phyloP scores from a whole-genome alignment of 805 yeast species.

The Monosporozyma siamensis region DNA sequence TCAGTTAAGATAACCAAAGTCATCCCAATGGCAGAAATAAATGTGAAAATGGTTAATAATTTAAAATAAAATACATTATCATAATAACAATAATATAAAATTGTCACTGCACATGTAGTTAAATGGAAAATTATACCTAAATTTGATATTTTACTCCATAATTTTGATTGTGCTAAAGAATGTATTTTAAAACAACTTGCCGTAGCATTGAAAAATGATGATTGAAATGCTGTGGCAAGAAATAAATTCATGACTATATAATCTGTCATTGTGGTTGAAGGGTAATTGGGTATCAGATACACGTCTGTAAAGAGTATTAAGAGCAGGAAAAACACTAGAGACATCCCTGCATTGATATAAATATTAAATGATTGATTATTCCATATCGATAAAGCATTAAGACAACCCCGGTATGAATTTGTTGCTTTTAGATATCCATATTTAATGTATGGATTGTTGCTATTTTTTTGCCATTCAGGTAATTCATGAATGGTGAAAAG shows the following conservation, averaged over 20 bases:
- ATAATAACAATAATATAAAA: slow-evolving; percentile 35
- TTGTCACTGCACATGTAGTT: slow-evolving; percentile 45
- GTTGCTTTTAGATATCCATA: slow-evolving; percentile 5
- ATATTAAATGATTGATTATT: slow-evolving; percentile 7
- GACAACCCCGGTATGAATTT: slow-evolving; percentile 4
- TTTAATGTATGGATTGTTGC: slow-evolving; percentile 2
- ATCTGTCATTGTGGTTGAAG: slow-evolving; percentile 33
- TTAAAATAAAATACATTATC: slow-evolving; percentile 28
- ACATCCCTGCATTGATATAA: background rate
- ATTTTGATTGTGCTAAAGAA: slow-evolving; percentile 38
- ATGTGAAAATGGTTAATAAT: slow-evolving; percentile 31
- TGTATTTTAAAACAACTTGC: slow-evolving; percentile 58
- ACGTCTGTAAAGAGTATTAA: slow-evolving; percentile 20
- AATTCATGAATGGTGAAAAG: slow-evolving; percentile 3
- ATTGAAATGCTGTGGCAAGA: slow-evolving; percentile 43
- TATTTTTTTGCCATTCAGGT: slow-evolving; percentile 7
- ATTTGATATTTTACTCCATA: slow-evolving; percentile 60
- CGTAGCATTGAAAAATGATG: slow-evolving; percentile 48
- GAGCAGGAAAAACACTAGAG: slow-evolving; percentile 7
- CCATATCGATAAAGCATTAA: background rate
- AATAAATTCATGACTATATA: slow-evolving; percentile 41
- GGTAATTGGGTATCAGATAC: slow-evolving; percentile 17
- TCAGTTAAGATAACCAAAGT: slow-evolving; percentile 51
- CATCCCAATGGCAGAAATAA: slow-evolving; percentile 48
- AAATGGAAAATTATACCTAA: slow-evolving; percentile 58